phyloP scores from a whole-genome alignment of 441 rosid genomes.

The Daphne laureola region DNA sequence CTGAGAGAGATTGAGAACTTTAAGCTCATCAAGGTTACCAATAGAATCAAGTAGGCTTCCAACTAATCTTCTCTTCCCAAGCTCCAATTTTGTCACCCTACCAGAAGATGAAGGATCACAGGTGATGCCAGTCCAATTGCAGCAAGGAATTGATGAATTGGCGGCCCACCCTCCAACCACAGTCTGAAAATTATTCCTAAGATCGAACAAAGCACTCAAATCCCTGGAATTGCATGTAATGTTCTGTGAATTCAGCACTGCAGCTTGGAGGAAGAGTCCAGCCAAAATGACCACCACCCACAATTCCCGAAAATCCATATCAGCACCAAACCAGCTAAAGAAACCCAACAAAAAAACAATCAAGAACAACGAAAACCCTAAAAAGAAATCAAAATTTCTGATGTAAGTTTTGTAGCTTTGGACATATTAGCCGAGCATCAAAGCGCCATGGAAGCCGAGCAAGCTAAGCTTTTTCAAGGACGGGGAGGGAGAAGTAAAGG shows the following conservation, averaged over 20 bases:
- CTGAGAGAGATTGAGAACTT: constrained; percentile 32
- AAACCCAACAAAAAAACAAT: constrained; percentile 11
- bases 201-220: constrained; percentile 37
- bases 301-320: constrained; percentile 35
- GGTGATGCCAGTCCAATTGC: constrained; percentile 57
- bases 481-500: no score
- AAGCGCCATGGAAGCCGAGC: neutral
- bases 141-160: constrained; percentile 36
- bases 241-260: constrained; percentile 25
- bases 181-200: constrained; percentile 29
- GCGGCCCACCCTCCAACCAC: constrained; percentile 33
- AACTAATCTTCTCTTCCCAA: constrained; percentile 23
- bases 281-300: constrained; percentile 23
- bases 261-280: constrained; percentile 24
- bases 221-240: constrained; percentile 43
- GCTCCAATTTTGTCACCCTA: constrained; percentile 47
- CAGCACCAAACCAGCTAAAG: neutral
- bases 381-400: constrained; percentile 10
- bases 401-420: constrained; percentile 14
- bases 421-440: constrained; percentile 20
- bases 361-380: constrained; percentile 15
- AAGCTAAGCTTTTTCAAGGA: neutral
- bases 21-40: constrained; percentile 23
- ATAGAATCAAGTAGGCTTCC: constrained; percentile 32
- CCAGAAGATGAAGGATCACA: constrained; percentile 36